Evolutionary conservation across 225 moss, liverwort and hornwort genomes (phyloP), one percentile per base, ranked within the genome.

Genomic region (Pseudisothecium myosuroides): DNA sequence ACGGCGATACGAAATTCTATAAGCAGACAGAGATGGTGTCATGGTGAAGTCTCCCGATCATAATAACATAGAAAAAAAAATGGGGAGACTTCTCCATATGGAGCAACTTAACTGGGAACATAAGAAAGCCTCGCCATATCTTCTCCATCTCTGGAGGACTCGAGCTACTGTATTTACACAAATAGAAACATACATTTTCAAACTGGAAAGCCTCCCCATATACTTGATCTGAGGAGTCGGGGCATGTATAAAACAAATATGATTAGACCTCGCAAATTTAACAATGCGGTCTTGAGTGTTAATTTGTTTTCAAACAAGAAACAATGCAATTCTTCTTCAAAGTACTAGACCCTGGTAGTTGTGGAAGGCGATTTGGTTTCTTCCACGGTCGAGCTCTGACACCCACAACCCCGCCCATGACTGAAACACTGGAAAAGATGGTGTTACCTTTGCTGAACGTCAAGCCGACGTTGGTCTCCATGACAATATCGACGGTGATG

Each of bases 391-490:
- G 28, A 80, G 58, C 80, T 80, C 11, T 80, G 39, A 58, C 39
- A 79, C 26, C 56, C 24, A 15, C 37, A 54, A 78, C 6, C 14
- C 15, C 37, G n/a, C 56, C 17, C 79, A 39, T 28, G 58, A n/a
- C 17, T 39, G 26, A 58, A 39, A 79, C 79, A 80, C 39, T 58
- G 39, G 28, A 28, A 39, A 79, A 80, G 58, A 58, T 28, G 39
- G 7, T 39, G 67, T 81, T 83, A 93, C 97, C 97, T 91, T 96
- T 98, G 93, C 95, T 96, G 82, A 96, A 90, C 32, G 97, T 98
- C 85, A 95, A 90, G 45, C 96, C 97, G 15, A 96, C 97, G 88
- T 85, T 96, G 34, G 96, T 64, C 89, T 98, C 97, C 87, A 98
- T 85, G 54, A 98, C 97, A 55, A 95, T 93, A 87, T 96, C 96